These are phyloP conservation scores for Fusarium staphyleae DNA, from an alignment of 2,329 filamentous ascomycete genomes.

Conservation along the genomic window DNA sequence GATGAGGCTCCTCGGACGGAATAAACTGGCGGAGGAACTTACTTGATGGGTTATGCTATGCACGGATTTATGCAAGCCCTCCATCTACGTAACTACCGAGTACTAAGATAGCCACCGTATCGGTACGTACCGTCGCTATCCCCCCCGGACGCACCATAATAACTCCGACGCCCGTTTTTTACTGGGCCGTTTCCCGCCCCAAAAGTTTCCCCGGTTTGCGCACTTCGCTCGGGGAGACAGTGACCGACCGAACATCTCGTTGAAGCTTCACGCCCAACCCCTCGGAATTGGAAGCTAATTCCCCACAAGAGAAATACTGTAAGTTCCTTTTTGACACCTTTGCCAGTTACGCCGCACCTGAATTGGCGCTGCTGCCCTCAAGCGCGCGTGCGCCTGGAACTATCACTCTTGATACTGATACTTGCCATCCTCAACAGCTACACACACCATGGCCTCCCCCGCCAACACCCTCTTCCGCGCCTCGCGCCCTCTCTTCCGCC, in stretches of 20 bases:
- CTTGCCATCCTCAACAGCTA: constrained; percentile 6
- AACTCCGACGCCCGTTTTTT: constrained; percentile 33
- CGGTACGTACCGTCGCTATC: constrained; percentile 9
- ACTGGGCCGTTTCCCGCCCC: constrained; percentile 8
- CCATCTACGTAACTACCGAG: no score
- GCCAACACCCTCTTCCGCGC: constrained; percentile 60
- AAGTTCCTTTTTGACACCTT: constrained; percentile 5
- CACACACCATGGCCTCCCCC: constrained; percentile 54
- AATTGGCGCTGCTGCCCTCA: not conserved
- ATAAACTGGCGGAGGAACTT: constrained; percentile 21
- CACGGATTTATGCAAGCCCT: constrained; percentile 16
- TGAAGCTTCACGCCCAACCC: constrained; percentile 20
- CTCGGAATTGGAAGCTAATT: constrained; percentile 11
- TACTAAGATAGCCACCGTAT: constrained; percentile 33
- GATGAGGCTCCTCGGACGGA: constrained; percentile 32
- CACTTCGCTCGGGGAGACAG: constrained; percentile 27
- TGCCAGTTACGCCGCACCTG: not conserved
- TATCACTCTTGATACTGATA: constrained; percentile 6
- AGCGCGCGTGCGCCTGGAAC: constrained; percentile 2
- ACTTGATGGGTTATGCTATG: no score
- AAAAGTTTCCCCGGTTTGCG: constrained; percentile 7
- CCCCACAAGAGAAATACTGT: constrained; percentile 17
- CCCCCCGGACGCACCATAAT: constrained; percentile 32
- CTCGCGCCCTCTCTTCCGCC: constrained; percentile 63
- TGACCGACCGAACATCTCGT: constrained; percentile 24